Evolutionary conservation across 768 basidiomycete genomes (phyloP), one percentile per base, ranked within the genome.

Genomic region (Heimioporus sp.): DNA sequence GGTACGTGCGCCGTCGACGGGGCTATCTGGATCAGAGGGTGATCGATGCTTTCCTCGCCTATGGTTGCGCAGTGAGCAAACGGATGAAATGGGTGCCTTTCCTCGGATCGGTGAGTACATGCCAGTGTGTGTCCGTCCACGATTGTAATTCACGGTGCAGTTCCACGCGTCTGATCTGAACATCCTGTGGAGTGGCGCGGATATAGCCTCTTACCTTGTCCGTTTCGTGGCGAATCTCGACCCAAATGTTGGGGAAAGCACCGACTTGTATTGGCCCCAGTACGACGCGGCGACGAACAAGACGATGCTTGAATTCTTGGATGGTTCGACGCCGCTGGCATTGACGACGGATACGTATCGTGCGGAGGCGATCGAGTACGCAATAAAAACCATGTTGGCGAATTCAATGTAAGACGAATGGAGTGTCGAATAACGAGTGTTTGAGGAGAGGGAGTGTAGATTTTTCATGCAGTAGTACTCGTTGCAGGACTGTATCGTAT

Each of bases 341-440:
- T 64, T 79, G 36, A 73, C 72, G 5, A 61, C 69, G 42, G 78
- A 82, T 54, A 79, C 72, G 10, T 79, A 68, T 63, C 68, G 80
- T 40, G 51, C 58, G 21, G 69, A 70, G 2, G 72, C 65, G 36
- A 76, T 79, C 39, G 50, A 62, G 17, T 72, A 62, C 46, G 37
- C 77, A 48, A 73, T 13, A 10, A 39, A 51, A 1, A 32, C 51
- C 20, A 24, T 31, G 16, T 36, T 53, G 41, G 34, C 10, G 17
- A 42, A 57, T 30, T 53, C 59, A 11, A 13, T 44, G 32, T 56
- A 24, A 20, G 5, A 24, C 24, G 24, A 5, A 24, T n/a, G n/a
- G n/a, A n/a, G n/a, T n/a, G n/a, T 24, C 24, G 24, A 5, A 24
- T 24, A 24, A 5, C 37, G n/a, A 38, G n/a, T 8, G 37, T n/a